Conservation (phyloP, 257 asterid genomes). For the Scutellaria galericulata region DNA sequence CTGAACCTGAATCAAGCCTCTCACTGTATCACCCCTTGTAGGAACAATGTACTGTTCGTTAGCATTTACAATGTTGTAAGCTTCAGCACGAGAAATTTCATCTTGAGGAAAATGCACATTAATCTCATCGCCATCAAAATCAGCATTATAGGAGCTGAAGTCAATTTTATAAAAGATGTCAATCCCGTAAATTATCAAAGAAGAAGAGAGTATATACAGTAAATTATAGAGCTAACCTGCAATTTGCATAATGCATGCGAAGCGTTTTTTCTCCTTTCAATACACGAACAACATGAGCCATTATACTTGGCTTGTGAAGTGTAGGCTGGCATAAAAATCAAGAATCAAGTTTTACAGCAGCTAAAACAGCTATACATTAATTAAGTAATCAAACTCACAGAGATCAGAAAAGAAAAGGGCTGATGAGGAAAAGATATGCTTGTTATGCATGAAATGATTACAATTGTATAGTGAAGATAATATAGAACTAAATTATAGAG, state of each 20-base stretch:
- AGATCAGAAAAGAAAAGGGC: conserved; percentile 7
- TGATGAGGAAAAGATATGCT: neutral
- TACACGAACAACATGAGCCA: conserved; percentile 98
- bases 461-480: conserved; percentile 1
- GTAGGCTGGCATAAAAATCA: conserved; percentile 78
- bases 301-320: conserved; percentile 99
- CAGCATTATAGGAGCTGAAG: conserved; percentile 94
- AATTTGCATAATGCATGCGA: conserved; percentile 99
- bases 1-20: conserved; percentile 97
- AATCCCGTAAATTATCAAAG: conserved; percentile 32
- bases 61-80: conserved; percentile 93
- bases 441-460: conserved; percentile 1
- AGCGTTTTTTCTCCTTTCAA: conserved; percentile 96
- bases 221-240: conserved; percentile 70
- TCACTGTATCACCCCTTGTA: conserved; percentile 94
- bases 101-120: conserved; percentile 99
- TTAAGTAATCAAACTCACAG: neutral
- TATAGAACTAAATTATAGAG: conserved; percentile 12
- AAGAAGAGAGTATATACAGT: conserved; percentile 7
- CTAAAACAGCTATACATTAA: conserved; percentile 27
- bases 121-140: conserved; percentile 99
- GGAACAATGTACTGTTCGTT: conserved; percentile 98
- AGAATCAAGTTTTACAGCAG: conserved; percentile 32
- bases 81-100: conserved; percentile 99
- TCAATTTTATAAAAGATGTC: conserved; percentile 40